phyloP scores from a whole-genome alignment of 495 filamentous ascomycete genomes.

The Penicillium pulvis region DNA sequence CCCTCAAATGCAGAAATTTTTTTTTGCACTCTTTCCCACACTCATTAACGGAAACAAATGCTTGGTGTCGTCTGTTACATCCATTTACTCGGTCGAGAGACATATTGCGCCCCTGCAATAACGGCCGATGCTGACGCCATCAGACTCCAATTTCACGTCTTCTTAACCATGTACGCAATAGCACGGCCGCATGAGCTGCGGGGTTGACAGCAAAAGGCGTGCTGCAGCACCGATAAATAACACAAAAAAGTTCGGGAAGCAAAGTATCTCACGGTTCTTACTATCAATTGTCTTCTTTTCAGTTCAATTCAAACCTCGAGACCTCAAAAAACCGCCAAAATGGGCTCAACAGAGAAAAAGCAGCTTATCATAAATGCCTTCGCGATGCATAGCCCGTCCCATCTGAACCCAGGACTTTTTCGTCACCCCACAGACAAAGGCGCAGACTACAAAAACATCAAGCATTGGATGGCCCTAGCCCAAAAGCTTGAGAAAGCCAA shows the following conservation, averaged over 20 bases:
- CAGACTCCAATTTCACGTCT: slow-evolving; percentile 33
- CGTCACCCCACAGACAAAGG: slow-evolving; percentile 51
- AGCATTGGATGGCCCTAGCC: slow-evolving; percentile 49
- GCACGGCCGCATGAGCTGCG: slow-evolving; percentile 10
- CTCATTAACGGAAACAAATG: background rate
- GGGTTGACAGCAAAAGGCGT: slow-evolving; percentile 13
- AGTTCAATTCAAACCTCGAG: background rate
- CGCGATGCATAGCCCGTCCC: slow-evolving; percentile 51
- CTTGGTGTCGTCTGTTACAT: background rate
- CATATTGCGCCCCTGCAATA: background rate
- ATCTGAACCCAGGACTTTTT: slow-evolving; percentile 54
- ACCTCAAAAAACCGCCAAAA: slow-evolving; percentile 12
- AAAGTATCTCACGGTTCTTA: background rate
- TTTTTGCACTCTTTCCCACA: background rate
- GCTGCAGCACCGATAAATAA: slow-evolving; percentile 14
- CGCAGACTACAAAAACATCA: slow-evolving; percentile 47
- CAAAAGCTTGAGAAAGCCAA: slow-evolving; percentile 50
- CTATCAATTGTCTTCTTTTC: background rate
- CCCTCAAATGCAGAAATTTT: background rate
- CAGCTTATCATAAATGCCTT: slow-evolving; percentile 61
- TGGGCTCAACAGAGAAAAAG: slow-evolving; percentile 39
- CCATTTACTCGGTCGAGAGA: slow-evolving; percentile 8
- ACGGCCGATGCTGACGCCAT: slow-evolving; percentile 29
- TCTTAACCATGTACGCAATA: slow-evolving; percentile 19
- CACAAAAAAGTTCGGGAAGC: background rate